A percentile compares a stretch with the other conserved stretches of the same genome.
Evolutionary conservation across 129 eudicot genomes (phyloP).

Genomic region (Artemisia tridentata): DNA sequence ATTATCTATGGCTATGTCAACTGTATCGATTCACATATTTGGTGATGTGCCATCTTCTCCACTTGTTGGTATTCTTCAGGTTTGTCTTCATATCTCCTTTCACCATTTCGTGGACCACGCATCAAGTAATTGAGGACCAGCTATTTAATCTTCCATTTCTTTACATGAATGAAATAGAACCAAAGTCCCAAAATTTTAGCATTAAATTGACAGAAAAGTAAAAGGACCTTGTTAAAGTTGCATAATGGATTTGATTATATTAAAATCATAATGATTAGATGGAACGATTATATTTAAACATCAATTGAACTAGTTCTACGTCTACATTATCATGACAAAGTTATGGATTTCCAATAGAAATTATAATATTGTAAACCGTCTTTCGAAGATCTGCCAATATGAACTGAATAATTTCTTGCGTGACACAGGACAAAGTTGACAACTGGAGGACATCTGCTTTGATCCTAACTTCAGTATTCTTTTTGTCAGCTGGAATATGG

Average conservation of each 20-base stretch:
- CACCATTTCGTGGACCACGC: not conserved
- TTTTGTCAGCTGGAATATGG: slow-evolving; percentile 73
- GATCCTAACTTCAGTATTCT: slow-evolving; percentile 54
- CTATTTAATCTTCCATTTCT: too few species aligned
- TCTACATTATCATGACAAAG: not conserved
- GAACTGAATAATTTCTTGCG: not conserved
- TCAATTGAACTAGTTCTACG: not conserved
- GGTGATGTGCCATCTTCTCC: slow-evolving; percentile 98
- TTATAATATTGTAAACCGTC: not conserved
- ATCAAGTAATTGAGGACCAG: not conserved
- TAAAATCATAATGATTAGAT: not conserved
- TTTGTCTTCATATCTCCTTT: slow-evolving; percentile 16
- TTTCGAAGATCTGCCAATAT: slow-evolving; percentile 7
- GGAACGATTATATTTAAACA: too few species aligned
- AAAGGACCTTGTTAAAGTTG: not conserved
- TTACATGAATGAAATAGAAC: not conserved
- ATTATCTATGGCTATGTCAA: slow-evolving; percentile 89
- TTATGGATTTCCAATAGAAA: not conserved
- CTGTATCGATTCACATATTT: slow-evolving; percentile 83
- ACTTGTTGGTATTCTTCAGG: slow-evolving; percentile 96
- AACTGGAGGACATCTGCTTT: slow-evolving; percentile 76
- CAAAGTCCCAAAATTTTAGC: not conserved
- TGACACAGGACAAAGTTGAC: slow-evolving; percentile 59
- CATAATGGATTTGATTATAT: slow-evolving; percentile 1
- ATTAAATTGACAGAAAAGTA: too few species aligned